phyloP scores from a whole-genome alignment of 345 rosid genomes.

The Salix suchowensis region DNA sequence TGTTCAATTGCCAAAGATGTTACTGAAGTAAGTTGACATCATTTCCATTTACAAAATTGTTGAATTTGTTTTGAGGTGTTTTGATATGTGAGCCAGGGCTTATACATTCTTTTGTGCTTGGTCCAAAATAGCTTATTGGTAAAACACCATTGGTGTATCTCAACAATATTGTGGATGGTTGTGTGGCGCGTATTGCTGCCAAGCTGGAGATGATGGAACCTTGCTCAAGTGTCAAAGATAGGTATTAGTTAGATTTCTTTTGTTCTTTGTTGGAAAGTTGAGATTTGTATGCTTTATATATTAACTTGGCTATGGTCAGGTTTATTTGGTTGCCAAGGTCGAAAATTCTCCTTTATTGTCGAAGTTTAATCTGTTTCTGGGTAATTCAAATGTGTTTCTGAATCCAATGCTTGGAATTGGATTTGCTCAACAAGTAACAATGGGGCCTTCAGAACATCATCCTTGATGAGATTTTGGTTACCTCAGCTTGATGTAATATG shows the following conservation, averaged over 20 bases:
- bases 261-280: background rate
- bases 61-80: background rate
- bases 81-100: conserved; percentile 8
- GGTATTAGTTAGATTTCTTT: conserved; percentile 28
- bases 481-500: background rate
- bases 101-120: background rate
- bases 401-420: background rate
- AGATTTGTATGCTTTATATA: background rate
- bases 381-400: background rate
- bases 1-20: conserved; percentile 53
- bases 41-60: background rate
- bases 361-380: background rate
- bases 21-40: conserved; percentile 41
- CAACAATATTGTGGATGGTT: conserved; percentile 63
- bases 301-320: background rate
- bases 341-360: background rate
- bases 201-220: conserved; percentile 89
- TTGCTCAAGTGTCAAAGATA: conserved; percentile 89
- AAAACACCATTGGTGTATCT: conserved; percentile 83
- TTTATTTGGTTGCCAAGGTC: background rate
- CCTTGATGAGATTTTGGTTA: background rate
- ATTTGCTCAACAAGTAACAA: background rate
- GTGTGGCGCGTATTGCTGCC: conserved; percentile 70
- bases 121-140: conserved; percentile 51
- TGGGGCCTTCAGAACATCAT: background rate